Conservation (phyloP, 2,329 filamentous ascomycete species). For the Sporothrix luriei region DNA sequence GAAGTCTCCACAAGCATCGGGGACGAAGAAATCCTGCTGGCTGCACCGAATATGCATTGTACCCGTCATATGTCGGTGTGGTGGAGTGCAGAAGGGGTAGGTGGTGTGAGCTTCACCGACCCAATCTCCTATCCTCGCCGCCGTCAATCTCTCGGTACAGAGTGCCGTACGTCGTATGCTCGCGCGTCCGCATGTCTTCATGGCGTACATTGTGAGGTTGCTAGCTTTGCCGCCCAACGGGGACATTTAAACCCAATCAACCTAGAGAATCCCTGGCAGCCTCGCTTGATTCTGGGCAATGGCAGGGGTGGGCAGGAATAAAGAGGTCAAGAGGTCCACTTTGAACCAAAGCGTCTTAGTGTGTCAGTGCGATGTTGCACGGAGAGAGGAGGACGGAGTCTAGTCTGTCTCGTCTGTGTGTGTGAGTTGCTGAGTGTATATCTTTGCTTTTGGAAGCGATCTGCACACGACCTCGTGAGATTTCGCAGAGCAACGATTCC, state of each 20-base stretch:
- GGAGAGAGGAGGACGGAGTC: neutral
- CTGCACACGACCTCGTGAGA: neutral
- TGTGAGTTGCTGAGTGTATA: neutral
- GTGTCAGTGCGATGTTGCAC: conserved; percentile 13
- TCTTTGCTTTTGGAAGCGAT: conserved; percentile 21
- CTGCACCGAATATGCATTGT: neutral
- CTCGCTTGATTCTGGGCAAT: conserved; percentile 7
- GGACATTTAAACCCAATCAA: conserved; percentile 19
- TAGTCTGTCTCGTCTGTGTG: neutral
- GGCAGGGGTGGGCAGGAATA: neutral
- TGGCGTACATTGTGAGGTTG: neutral
- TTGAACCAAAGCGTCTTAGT: conserved; percentile 15
- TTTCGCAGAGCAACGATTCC: neutral
- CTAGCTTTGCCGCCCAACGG: conserved; percentile 25
- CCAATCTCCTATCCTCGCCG: neutral
- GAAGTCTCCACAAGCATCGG: neutral
- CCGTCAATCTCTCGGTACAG: no score
- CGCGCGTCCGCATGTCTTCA: neutral
- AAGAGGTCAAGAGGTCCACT: neutral
- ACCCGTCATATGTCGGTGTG: neutral
- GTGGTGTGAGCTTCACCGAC: conserved; percentile 19
- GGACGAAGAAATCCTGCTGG: neutral
- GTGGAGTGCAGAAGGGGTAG: conserved; percentile 10
- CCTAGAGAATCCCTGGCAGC: neutral
- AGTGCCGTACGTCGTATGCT: no score